These are phyloP conservation scores for Teunomyces tritomae DNA, from an alignment of 805 yeast species.

Conservation along the genomic window DNA sequence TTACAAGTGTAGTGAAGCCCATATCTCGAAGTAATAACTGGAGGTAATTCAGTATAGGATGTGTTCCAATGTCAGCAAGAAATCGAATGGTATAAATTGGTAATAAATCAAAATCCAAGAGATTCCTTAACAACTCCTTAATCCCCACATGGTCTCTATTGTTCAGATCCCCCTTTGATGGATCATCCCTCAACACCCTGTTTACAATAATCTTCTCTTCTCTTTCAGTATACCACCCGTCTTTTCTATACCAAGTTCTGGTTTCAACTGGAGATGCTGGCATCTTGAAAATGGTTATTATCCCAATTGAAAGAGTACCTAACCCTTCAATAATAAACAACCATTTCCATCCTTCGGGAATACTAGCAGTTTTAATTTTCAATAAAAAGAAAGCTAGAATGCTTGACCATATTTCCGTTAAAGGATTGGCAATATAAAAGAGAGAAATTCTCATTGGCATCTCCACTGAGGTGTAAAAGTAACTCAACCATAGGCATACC, in stretches of 20 bases:
- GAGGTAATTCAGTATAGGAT: slow-evolving; percentile 10
- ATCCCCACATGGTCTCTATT: slow-evolving; percentile 52
- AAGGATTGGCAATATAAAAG: slow-evolving; percentile 57
- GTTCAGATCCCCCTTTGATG: slow-evolving; percentile 60
- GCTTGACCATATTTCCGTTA: slow-evolving; percentile 46
- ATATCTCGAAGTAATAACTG: slow-evolving; percentile 18
- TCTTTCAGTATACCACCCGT: slow-evolving; percentile 48
- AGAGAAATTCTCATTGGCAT: slow-evolving; percentile 55
- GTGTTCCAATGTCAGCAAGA: slow-evolving; percentile 12
- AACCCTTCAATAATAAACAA: slow-evolving; percentile 63
- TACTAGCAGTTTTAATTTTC: slow-evolving; percentile 43
- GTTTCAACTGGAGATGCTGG: slow-evolving; percentile 43
- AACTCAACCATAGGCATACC: slow-evolving; percentile 59
- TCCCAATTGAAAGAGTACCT: slow-evolving; percentile 53
- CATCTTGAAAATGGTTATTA: slow-evolving; percentile 34
- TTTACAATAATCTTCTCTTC: slow-evolving; percentile 60
- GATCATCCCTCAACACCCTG: slow-evolving; percentile 60
- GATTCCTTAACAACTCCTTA: slow-evolving; percentile 36
- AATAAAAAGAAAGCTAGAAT: slow-evolving; percentile 53
- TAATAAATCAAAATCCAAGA: slow-evolving; percentile 32
- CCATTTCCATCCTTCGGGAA: slow-evolving; percentile 62
- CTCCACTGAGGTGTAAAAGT: slow-evolving; percentile 61
- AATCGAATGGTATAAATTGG: slow-evolving; percentile 17
- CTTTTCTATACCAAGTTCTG: slow-evolving; percentile 44
- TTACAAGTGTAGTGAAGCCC: slow-evolving; percentile 52